Evolutionary conservation across 441 rosid genomes (phyloP), one percentile per base, ranked within the genome.

Genomic region (Pelargonium cotyledonis): DNA sequence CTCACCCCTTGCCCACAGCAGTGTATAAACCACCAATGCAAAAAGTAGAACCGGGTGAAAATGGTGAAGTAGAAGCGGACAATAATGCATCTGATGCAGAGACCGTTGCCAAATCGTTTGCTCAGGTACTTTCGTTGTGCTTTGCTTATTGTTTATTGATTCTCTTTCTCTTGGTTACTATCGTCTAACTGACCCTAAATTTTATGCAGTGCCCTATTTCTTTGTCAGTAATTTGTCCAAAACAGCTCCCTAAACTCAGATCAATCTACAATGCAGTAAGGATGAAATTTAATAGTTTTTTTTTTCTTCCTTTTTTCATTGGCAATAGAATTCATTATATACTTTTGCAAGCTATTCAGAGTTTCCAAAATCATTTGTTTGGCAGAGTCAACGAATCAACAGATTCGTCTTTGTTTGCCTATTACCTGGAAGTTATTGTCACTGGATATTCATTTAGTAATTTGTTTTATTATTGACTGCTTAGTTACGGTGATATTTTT

Each of bases 31-130:
- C 96, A 38, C 88, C 82, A 72, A 57, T 85, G 66, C 92, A 80
- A 80, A 88, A 74, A 67, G 77, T 77, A 70, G 97, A 92, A 71
- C 80, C 80, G 75, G 77, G 71, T 72, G 96, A 89, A 77, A 85
- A 83, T 81, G 70, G 73, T 68, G 91, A 86, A 75, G 75, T 74
- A 4, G 91, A 86, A 63, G 66, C 83, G 19, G 95, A 88, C 82
- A 85, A 89, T 76, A 85, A 88, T 74, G 75, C 90, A 75, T 92
- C 91, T 76, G 97, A 92, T 84, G 98, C 97, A 7, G 99, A 92
- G 86, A 80, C 95, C 62, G 79, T 95, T 75, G 96, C 96, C 31
- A 88, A 86, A 81, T 84, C 76, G 61, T 95, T 92, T 84, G 75
- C 86, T 66, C 85, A 72, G 92, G 97, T 94, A 76, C 46, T 40